Evolutionary conservation across 2,329 filamentous ascomycete species (phyloP).

Genomic region (Alternaria triticimaculans): DNA sequence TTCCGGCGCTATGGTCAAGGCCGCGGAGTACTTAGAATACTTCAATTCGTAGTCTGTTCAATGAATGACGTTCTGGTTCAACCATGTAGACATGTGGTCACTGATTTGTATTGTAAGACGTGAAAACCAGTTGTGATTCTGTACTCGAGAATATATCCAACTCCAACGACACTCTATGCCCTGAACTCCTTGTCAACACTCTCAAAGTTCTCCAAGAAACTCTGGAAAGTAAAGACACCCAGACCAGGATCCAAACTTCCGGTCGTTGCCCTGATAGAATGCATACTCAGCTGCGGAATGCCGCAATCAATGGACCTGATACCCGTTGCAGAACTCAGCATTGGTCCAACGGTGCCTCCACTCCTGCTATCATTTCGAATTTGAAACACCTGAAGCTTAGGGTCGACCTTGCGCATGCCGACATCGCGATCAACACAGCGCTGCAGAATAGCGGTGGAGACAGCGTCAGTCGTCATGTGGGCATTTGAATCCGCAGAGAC

Average conservation of each 20-base stretch:
- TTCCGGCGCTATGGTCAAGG: slow-evolving; percentile 1
- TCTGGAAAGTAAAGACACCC: slow-evolving; percentile 87
- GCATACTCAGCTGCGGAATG: slow-evolving; percentile 92
- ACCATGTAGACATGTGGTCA: not conserved
- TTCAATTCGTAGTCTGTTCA: slow-evolving; percentile 5
- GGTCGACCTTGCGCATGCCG: slow-evolving; percentile 55
- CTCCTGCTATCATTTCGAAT: slow-evolving; percentile 90
- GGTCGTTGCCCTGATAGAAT: slow-evolving; percentile 87
- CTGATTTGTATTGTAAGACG: not conserved
- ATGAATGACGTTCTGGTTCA: not conserved
- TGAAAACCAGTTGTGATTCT: not conserved
- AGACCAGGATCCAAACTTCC: slow-evolving; percentile 85
- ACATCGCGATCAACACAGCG: slow-evolving; percentile 70
- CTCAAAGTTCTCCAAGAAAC: slow-evolving; percentile 87
- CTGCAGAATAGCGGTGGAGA: slow-evolving; percentile 81
- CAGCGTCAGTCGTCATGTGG: slow-evolving; percentile 93
- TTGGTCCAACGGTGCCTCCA: slow-evolving; percentile 94
- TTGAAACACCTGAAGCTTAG: slow-evolving; percentile 84
- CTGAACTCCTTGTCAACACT: slow-evolving; percentile 81
- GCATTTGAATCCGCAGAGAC: slow-evolving; percentile 86
- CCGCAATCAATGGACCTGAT: slow-evolving; percentile 86
- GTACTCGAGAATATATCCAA: not conserved
- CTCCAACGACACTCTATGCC: slow-evolving; percentile 8
- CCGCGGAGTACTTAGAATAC: not conserved
- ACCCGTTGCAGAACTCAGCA: slow-evolving; percentile 80